These are phyloP conservation scores for Aquilaria malaccensis DNA, from an alignment of 345 rosid species.

Conservation along the genomic window DNA sequence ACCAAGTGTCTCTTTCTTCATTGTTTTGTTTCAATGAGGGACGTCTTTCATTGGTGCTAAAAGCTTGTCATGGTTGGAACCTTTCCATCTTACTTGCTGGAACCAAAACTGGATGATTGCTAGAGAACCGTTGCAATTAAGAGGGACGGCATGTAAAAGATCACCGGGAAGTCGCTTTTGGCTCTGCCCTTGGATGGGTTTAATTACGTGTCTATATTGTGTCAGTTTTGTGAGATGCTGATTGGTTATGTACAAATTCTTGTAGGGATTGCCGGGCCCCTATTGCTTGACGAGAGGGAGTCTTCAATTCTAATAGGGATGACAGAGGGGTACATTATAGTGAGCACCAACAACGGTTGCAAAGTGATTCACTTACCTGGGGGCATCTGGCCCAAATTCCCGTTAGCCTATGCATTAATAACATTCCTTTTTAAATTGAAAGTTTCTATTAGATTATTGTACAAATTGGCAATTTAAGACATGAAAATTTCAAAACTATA, in stretches of 20 bases:
- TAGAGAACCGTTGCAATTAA: constrained; percentile 31
- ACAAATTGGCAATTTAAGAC: too few species aligned
- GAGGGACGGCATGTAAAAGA: constrained; percentile 36
- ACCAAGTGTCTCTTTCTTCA: too few species aligned
- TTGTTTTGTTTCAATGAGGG: too few species aligned
- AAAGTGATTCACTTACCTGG: constrained; percentile 39
- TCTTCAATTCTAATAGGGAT: constrained; percentile 44
- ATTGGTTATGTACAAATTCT: constrained; percentile 49
- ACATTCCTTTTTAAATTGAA: too few species aligned
- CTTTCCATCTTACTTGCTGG: constrained; percentile 32
- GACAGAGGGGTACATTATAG: constrained; percentile 42
- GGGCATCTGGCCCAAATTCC: constrained; percentile 16
- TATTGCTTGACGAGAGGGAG: constrained; percentile 28
- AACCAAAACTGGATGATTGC: constrained; percentile 39
- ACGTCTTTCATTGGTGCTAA: too few species aligned
- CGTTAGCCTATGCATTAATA: not conserved
- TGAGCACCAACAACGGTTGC: constrained; percentile 40
- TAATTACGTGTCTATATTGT: constrained; percentile 40
- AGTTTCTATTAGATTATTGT: too few species aligned
- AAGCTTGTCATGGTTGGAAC: constrained; percentile 24
- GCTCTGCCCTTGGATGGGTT: constrained; percentile 44
- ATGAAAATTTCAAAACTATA: too few species aligned
- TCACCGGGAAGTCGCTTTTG: constrained; percentile 29
- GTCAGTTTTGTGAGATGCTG: constrained; percentile 64
- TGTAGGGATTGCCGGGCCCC: constrained; percentile 27